Conservation (phyloP, 208 protist genomes). For the Kentomonas sorsogonicus region DNA sequence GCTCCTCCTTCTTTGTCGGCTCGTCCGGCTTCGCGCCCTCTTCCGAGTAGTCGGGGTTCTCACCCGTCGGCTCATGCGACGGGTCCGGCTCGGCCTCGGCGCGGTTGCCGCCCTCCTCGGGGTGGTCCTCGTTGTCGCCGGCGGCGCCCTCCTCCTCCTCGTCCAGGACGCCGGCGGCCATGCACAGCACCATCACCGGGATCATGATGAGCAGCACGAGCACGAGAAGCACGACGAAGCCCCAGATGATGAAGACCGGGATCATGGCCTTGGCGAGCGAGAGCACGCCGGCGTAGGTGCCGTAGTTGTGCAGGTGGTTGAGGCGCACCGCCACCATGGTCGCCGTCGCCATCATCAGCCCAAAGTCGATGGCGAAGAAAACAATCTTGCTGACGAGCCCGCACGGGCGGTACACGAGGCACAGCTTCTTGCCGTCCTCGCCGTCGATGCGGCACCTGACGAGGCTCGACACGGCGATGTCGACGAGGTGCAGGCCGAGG, state of each 20-base stretch:
- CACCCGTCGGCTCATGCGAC: constrained; percentile 6
- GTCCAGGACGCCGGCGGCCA: constrained; percentile 3
- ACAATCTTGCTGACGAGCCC: constrained; percentile 10
- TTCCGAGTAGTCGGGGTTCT: neutral
- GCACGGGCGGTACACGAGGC: constrained; percentile 9
- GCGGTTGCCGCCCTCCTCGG: constrained; percentile 12
- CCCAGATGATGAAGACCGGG: constrained; percentile 52
- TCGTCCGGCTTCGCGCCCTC: neutral
- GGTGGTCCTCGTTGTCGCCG: neutral
- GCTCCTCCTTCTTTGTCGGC: neutral
- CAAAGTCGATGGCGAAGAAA: constrained; percentile 16
- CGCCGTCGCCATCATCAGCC: constrained; percentile 31
- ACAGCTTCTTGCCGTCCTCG: constrained; percentile 14
- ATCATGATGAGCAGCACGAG: constrained; percentile 17
- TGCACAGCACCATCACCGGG: no score
- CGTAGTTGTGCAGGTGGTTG: constrained; percentile 34
- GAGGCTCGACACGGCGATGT: constrained; percentile 14
- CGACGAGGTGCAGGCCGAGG: constrained; percentile 27
- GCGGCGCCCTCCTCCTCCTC: neutral
- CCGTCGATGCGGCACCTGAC: constrained; percentile 15
- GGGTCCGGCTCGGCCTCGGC: constrained; percentile 1
- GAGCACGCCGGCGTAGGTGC: constrained; percentile 23
- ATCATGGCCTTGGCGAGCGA: constrained; percentile 33
- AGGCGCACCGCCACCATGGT: constrained; percentile 53
- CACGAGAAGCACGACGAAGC: constrained; percentile 10